Percentiles rank a stretch among this genome's conserved stretches.
These are phyloP conservation scores for Potentilla sterilis DNA, from an alignment of 306 rosid species.

Conservation along the genomic window DNA sequence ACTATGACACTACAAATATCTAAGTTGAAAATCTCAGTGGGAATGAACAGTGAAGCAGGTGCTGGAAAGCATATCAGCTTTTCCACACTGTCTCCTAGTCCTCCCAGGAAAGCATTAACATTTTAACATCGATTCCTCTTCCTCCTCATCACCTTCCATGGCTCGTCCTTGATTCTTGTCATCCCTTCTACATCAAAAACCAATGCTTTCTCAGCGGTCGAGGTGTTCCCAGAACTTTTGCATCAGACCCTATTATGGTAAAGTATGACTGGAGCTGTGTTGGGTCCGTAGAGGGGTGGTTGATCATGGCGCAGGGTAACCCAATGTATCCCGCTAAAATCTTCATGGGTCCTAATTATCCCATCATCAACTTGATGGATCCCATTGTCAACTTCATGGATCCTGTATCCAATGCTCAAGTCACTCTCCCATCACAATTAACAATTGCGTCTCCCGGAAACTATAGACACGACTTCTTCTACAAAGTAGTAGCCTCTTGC, in stretches of 20 bases:
- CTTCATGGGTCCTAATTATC: not conserved
- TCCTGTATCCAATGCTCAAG: not conserved
- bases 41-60: no score
- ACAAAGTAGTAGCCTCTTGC: not conserved
- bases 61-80: no score
- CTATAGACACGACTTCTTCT: not conserved
- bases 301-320: not conserved
- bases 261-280: not conserved
- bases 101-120: no score
- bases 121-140: no score
- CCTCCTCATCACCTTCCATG: not conserved
- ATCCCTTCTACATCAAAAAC: slow-evolving; percentile 2
- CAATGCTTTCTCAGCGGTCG: not conserved
- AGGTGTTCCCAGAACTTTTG: not conserved
- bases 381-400: not conserved
- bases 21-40: no score
- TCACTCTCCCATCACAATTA: not conserved
- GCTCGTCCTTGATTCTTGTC: not conserved
- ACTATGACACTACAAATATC: no score
- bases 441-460: not conserved
- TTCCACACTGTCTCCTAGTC: no score
- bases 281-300: not conserved
- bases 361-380: no score
- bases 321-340: not conserved
- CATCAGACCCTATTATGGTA: not conserved